Base-by-base conservation (phyloP, 2,329 filamentous ascomycete species). In the Botrytis medusae region DNA sequence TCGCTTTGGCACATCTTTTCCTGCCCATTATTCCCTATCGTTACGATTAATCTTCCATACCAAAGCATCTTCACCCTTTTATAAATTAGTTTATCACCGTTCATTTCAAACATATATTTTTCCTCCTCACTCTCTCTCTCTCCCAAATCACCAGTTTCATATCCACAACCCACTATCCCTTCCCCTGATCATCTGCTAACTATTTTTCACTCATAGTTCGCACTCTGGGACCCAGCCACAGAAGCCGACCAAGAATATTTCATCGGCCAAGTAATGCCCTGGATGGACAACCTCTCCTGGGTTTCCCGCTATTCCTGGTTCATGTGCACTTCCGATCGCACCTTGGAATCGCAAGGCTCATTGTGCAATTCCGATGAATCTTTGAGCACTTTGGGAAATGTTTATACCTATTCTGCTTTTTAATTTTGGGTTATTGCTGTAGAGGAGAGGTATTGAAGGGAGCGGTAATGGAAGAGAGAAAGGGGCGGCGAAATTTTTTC, bases 261-360 rank as follows among this genome's bases (percentile, higher is more conserved):
- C 78, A 77, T 86, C 22, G 54, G 80, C 71, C 76, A 77, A 16
- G 83, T 84, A 59, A 81, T 85, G 76, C 80, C 81, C 6, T 85
- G 82, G 80, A 81, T 86, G 75, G 84, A 85, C 74, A 76, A 77
- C 57, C 81, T 82, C 57, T 61, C 69, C 18, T 75, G 60, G n/a
- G 20, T 75, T 4, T 42, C 65, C 63, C 44, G 74, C 18, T 75
- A 75, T 25, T 25, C 69, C 20, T 65, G 69, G 69, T 72, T 65
- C 37, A 72, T 72, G 69, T 72, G 69, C 37, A 72, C 69, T 14
- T n/a, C 34, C 5, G 69, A 72, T 8, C 22, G 34, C n/a, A 37
- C 9, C 10, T 18, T n/a, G 9, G 69, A 72, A 5, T 14, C 69
- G 16, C 60, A 64, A 46, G 60, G 69, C 22, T 44, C 69, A 8